phyloP scores from a whole-genome alignment of 176 grass and related monocot species.

The Miscanthus lutarioriparius region DNA sequence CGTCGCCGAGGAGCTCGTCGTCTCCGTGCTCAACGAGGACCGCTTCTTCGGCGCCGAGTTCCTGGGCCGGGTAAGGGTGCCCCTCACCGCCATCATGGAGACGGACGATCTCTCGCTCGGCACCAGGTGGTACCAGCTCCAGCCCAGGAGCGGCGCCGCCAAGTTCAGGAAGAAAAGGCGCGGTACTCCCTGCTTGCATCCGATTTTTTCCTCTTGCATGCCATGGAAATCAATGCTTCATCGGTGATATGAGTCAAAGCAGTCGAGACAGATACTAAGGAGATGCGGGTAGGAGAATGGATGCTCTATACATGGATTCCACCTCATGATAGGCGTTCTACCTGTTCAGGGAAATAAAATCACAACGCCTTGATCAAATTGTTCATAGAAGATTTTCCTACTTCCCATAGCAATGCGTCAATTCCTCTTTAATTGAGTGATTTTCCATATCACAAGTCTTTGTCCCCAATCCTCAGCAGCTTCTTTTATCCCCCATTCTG shows the following conservation, averaged over 20 bases:
- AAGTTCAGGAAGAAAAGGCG: slow-evolving; percentile 72
- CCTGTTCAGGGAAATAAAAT: neutral
- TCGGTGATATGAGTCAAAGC: neutral
- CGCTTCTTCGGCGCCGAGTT: slow-evolving; percentile 57
- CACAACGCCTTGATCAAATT: neutral
- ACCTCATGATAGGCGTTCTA: neutral
- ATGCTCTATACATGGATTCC: neutral
- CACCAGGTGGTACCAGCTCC: slow-evolving; percentile 75
- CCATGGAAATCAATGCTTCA: neutral
- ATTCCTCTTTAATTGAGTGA: neutral
- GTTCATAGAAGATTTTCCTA: neutral
- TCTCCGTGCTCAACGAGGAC: slow-evolving; percentile 80
- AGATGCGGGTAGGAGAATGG: neutral
- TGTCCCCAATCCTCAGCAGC: neutral
- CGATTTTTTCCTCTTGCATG: neutral
- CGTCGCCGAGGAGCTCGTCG: slow-evolving; percentile 63
- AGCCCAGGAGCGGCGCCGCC: slow-evolving; percentile 56
- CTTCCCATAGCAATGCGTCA: neutral
- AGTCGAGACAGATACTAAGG: neutral
- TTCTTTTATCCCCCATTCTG: neutral
- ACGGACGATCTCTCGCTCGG: slow-evolving; percentile 61
- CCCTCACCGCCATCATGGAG: slow-evolving; percentile 58
- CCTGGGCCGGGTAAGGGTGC: slow-evolving; percentile 66
- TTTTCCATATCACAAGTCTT: neutral
- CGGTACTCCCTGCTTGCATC: slow-evolving; percentile 40